Evolutionary conservation across 1,284 basidiomycete genomes (phyloP).

Genomic region (Trametes pubescens): DNA sequence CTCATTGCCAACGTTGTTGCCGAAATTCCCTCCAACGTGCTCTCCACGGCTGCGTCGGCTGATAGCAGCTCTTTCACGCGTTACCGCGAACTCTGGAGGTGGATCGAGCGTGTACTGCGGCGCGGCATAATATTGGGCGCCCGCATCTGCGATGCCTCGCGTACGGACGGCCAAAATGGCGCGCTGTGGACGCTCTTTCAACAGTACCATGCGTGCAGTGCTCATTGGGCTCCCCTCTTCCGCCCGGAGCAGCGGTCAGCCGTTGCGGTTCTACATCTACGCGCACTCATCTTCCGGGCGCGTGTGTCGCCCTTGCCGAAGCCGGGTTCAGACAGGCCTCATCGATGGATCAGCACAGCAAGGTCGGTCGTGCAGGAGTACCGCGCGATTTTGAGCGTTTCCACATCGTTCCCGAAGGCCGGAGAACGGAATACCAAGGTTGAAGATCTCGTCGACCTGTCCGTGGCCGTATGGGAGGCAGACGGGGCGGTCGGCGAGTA

Average conservation of each 20-base stretch:
- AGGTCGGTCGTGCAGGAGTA: constrained; percentile 75
- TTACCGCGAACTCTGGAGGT: constrained; percentile 81
- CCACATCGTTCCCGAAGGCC: constrained; percentile 84
- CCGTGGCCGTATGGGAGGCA: constrained; percentile 84
- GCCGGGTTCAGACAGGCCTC: constrained; percentile 44
- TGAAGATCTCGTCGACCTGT: constrained; percentile 85
- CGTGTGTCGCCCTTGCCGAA: constrained; percentile 36
- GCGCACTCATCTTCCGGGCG: constrained; percentile 68
- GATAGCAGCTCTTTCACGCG: constrained; percentile 62
- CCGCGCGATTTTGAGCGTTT: constrained; percentile 67
- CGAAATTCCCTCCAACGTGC: constrained; percentile 54
- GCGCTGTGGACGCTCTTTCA: constrained; percentile 65
- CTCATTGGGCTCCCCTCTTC: constrained; percentile 80
- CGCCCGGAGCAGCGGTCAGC: constrained; percentile 76
- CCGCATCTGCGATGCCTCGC: constrained; percentile 50
- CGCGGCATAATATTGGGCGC: constrained; percentile 68
- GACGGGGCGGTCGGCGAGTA: constrained; percentile 66
- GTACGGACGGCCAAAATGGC: constrained; percentile 46
- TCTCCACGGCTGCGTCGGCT: constrained; percentile 43
- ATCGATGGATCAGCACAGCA: constrained; percentile 71
- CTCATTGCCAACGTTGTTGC: constrained; percentile 59
- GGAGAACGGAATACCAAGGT: constrained; percentile 85
- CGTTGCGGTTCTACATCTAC: constrained; percentile 74
- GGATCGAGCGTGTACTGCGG: constrained; percentile 78
- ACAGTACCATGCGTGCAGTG: constrained; percentile 68